Evolutionary conservation across 2,329 filamentous ascomycete genomes (phyloP).

Genomic region (Thermomyces lanuginosus): DNA sequence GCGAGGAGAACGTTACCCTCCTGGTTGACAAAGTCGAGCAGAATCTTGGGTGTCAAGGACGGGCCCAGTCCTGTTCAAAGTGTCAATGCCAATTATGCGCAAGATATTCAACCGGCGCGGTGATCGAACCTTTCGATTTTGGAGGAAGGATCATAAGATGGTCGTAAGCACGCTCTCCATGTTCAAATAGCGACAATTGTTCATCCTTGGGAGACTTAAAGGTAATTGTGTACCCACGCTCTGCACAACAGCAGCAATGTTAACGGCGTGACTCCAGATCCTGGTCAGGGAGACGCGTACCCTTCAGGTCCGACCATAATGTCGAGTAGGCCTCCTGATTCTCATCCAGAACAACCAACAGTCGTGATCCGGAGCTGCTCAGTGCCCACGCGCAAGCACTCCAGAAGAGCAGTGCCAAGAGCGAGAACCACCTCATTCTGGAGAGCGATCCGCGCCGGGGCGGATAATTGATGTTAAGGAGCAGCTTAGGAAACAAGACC

Average conservation of each 20-base stretch:
- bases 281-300: conserved; percentile 14
- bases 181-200: conserved; percentile 58
- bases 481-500: too few species aligned
- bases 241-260: conserved; percentile 32
- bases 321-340: conserved; percentile 72
- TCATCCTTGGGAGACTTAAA: conserved; percentile 75
- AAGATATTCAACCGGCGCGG: conserved; percentile 4
- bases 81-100: conserved; percentile 3
- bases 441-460: conserved; percentile 9
- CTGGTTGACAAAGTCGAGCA: conserved; percentile 82
- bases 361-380: conserved; percentile 60
- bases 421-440: conserved; percentile 60
- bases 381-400: conserved; percentile 41
- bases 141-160: conserved; percentile 78
- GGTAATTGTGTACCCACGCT: conserved; percentile 62
- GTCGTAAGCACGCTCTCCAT: conserved; percentile 79
- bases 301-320: conserved; percentile 42
- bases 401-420: conserved; percentile 48
- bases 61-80: conserved; percentile 57
- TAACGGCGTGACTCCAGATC: background rate
- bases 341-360: conserved; percentile 79
- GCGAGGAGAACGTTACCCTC: conserved; percentile 82
- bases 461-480: background rate
- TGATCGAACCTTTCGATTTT: conserved; percentile 83
- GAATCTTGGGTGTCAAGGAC: conserved; percentile 64